Evolutionary conservation across 306 rosid species (phyloP).

Genomic region (Pueraria montana): DNA sequence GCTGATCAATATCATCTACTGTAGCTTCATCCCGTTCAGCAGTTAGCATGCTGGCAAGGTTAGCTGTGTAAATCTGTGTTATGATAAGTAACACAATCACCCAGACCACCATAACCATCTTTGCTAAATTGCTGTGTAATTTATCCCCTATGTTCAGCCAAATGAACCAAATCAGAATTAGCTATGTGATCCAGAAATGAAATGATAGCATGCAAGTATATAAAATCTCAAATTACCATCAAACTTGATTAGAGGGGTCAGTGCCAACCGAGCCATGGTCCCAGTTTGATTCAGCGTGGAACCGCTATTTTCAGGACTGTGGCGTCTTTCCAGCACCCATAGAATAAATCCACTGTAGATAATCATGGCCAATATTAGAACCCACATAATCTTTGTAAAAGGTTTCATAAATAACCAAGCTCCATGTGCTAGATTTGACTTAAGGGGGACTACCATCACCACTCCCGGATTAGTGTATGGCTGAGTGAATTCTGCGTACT

Average conservation of each 20-base stretch:
- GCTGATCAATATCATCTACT: conserved; percentile 40
- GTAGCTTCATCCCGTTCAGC: conserved; percentile 58
- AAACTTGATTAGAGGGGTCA: conserved; percentile 58
- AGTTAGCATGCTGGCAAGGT: conserved; percentile 62
- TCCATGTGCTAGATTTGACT: conserved; percentile 32
- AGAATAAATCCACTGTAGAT: conserved; percentile 64
- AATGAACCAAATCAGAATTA: background rate
- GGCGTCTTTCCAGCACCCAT: conserved; percentile 61
- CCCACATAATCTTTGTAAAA: conserved; percentile 62
- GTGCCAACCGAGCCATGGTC: conserved; percentile 53
- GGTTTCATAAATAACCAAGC: conserved; percentile 62
- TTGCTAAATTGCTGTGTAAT: conserved; percentile 56
- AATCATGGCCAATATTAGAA: conserved; percentile 42
- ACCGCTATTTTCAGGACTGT: conserved; percentile 46
- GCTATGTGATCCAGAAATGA: background rate
- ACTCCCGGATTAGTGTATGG: conserved; percentile 64
- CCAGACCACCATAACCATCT: conserved; percentile 65
- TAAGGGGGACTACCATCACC: conserved; percentile 60
- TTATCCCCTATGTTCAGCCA: conserved; percentile 42
- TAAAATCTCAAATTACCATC: conserved; percentile 54
- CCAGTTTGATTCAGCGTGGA: conserved; percentile 57
- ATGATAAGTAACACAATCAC: conserved; percentile 59
- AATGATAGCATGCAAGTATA: background rate
- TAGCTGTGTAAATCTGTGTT: conserved; percentile 62
- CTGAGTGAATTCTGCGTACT: conserved; percentile 56